Conservation (phyloP, 352 stramenopile genomes). For the Pythium biforme region DNA sequence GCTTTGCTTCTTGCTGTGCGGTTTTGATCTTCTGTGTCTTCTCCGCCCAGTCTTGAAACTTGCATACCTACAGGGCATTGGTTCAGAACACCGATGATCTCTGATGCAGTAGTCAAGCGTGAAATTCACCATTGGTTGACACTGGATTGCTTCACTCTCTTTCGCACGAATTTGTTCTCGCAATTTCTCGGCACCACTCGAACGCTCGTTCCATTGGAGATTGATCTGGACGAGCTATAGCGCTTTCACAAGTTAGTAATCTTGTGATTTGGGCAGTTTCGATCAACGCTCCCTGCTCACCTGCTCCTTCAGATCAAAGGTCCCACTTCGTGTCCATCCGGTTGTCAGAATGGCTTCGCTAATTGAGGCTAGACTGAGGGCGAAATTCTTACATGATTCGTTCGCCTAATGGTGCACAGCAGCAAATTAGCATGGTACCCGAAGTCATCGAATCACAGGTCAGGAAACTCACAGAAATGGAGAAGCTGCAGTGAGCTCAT, state of each 20-base stretch:
- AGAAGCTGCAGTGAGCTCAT: conserved; percentile 28
- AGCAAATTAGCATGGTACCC: background rate
- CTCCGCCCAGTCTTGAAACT: conserved; percentile 25
- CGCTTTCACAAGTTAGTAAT: background rate
- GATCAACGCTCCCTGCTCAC: background rate
- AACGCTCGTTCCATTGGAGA: conserved; percentile 8
- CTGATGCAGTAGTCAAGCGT: background rate
- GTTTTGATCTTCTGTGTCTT: conserved; percentile 10
- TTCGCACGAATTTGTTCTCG: conserved; percentile 3
- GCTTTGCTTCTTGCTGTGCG: background rate
- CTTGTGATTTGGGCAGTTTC: background rate
- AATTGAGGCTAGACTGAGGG: background rate
- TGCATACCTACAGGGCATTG: conserved; percentile 4
- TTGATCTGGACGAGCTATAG: conserved; percentile 17
- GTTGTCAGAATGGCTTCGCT: background rate
- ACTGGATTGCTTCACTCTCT: conserved; percentile 18
- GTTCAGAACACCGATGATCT: background rate
- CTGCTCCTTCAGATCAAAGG: conserved; percentile 19
- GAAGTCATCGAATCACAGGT: background rate
- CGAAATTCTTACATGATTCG: conserved; percentile 26
- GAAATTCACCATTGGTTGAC: conserved; percentile 14
- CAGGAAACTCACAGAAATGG: conserved; percentile 28
- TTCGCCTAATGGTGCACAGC: conserved; percentile 20
- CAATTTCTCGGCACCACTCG: background rate
- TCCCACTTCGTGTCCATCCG: conserved; percentile 14